These are phyloP conservation scores for Penicillium soppii DNA, from an alignment of 495 filamentous ascomycete species.

Conservation along the genomic window DNA sequence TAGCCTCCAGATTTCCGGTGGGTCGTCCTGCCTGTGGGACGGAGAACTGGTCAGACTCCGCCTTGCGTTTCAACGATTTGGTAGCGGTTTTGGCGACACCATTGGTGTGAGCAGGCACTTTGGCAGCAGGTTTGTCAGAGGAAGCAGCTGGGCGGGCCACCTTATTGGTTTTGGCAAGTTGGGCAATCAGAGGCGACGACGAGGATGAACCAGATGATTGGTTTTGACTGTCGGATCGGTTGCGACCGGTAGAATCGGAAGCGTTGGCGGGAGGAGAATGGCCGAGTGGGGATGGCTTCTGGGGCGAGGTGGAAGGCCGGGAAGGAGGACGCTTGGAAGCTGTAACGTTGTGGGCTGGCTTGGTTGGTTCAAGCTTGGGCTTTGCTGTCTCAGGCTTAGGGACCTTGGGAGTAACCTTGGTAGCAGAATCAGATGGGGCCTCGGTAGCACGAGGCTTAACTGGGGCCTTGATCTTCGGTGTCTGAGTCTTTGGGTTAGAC, in stretches of 20 bases:
- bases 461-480: conserved; percentile 7
- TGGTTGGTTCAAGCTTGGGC: conserved; percentile 25
- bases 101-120: conserved; percentile 21
- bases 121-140: conserved; percentile 13
- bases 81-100: conserved; percentile 24
- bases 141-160: conserved; percentile 4
- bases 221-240: conserved; percentile 42
- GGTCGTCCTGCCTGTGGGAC: conserved; percentile 24
- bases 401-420: conserved; percentile 15
- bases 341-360: conserved; percentile 23
- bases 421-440: background rate
- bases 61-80: conserved; percentile 51
- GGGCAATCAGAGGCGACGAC: conserved; percentile 43
- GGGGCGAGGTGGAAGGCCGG: conserved; percentile 53
- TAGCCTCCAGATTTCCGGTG: conserved; percentile 39
- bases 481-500: conserved; percentile 8
- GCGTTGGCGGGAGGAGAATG: conserved; percentile 76
- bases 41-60: conserved; percentile 34
- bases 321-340: conserved; percentile 40
- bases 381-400: conserved; percentile 19
- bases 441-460: conserved; percentile 17
- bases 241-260: conserved; percentile 56
- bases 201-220: conserved; percentile 45
- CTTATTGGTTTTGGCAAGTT: conserved; percentile 33
- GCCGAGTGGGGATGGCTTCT: conserved; percentile 72